Evolutionary conservation across 2,329 filamentous ascomycete genomes (phyloP).

Genomic region (Xylariomycetidae sp.): DNA sequence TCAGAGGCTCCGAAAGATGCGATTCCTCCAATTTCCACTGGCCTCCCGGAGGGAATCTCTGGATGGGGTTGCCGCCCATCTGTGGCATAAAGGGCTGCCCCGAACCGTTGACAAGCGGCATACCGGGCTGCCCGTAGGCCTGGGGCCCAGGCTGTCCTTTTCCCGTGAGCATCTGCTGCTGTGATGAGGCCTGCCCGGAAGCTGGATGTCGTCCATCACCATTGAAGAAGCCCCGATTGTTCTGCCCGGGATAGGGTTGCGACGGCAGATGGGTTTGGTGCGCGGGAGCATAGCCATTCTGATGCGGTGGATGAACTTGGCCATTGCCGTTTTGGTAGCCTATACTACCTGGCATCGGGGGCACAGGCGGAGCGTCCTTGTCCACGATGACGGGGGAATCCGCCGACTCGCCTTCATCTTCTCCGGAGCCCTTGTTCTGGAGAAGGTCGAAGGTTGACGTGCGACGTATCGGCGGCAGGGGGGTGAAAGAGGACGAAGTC

Average conservation of each 20-base stretch:
- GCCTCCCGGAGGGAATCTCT: conserved; percentile 37
- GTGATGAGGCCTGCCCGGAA: conserved; percentile 12
- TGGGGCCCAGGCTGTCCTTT: conserved; percentile 16
- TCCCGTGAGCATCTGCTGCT: conserved; percentile 16
- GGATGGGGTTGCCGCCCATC: conserved; percentile 32
- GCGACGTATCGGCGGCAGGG: conserved; percentile 54
- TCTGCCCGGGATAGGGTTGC: too few relatives aligned
- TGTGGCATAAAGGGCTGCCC: conserved; percentile 21
- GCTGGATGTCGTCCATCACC: conserved; percentile 13
- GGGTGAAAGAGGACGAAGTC: conserved; percentile 45
- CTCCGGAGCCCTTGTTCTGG: conserved; percentile 29
- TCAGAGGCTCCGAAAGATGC: conserved; percentile 46
- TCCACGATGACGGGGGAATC: conserved; percentile 24
- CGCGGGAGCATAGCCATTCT: conserved; percentile 8
- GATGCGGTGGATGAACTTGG: conserved; percentile 17
- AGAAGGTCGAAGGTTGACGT: conserved; percentile 51
- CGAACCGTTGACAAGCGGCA: conserved; percentile 12
- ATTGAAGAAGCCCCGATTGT: too few relatives aligned
- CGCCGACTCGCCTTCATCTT: conserved; percentile 26
- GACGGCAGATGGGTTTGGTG: conserved; percentile 9
- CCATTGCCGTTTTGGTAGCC: conserved; percentile 23
- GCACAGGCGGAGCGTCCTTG: conserved; percentile 16
- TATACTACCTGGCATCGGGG: conserved; percentile 13
- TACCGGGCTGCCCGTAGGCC: conserved; percentile 12
- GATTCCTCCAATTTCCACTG: conserved; percentile 54